Conservation (phyloP, 78 protist species). For the Paulinella micropora region DNA sequence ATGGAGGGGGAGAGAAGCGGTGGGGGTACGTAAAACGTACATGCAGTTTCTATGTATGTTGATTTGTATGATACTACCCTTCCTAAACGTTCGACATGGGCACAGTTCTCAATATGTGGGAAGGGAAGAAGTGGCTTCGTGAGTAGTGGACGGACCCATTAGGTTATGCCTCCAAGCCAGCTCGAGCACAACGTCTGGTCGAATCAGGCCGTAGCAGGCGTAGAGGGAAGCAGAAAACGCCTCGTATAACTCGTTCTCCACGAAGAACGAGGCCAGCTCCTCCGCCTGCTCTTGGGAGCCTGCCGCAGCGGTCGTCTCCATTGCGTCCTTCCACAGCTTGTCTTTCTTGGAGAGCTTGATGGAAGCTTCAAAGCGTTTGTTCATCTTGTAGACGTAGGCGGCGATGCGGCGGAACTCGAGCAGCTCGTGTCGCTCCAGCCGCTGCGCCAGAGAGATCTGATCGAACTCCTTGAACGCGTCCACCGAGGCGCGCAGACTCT, state of each 20-base stretch:
- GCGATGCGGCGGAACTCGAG: conserved; percentile 88
- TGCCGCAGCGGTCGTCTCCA: conserved; percentile 79
- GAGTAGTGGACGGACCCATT: no score
- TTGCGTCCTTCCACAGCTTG: conserved; percentile 84
- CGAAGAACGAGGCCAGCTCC: conserved; percentile 79
- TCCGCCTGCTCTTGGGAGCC: conserved; percentile 63
- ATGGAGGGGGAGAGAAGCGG: no score
- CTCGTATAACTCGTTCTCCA: conserved; percentile 41
- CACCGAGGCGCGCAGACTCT: conserved; percentile 63
- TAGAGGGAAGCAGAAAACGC: conserved; percentile 88
- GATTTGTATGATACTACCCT: no score
- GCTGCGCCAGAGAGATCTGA: conserved; percentile 64
- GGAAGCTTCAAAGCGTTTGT: conserved; percentile 51
- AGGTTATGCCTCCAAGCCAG: conserved; percentile 87
- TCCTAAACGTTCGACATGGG: no score
- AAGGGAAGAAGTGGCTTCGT: no score
- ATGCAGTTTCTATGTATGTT: no score
- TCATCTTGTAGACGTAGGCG: conserved; percentile 65
- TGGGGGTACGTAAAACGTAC: no score
- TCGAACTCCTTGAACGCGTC: conserved; percentile 70
- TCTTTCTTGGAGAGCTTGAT: conserved; percentile 86
- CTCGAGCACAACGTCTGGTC: conserved; percentile 72
- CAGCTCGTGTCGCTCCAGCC: conserved; percentile 76
- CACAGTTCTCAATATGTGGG: no score
- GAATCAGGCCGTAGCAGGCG: conserved; percentile 82